phyloP scores from a whole-genome alignment of 2,329 filamentous ascomycete genomes.

The Aspergillus fumigatus region DNA sequence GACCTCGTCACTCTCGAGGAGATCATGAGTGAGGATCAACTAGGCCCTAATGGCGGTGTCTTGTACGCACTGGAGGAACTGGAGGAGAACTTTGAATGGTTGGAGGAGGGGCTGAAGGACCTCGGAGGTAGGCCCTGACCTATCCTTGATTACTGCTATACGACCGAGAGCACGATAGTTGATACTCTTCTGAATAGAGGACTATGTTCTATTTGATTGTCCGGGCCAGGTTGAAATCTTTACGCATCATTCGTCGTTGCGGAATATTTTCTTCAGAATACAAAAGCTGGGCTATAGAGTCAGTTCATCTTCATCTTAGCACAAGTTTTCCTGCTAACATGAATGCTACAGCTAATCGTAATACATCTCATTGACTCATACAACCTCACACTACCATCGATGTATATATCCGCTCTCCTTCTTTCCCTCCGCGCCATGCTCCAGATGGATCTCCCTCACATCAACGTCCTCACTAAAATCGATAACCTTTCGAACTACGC shows the following conservation, averaged over 20 bases:
- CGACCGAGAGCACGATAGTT: conserved; percentile 1
- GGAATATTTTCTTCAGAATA: conserved; percentile 85
- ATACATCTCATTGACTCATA: conserved; percentile 93
- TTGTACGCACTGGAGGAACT: conserved; percentile 93
- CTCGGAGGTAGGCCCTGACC: conserved; percentile 52
- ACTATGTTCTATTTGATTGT: conserved; percentile 94
- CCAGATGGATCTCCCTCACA: conserved; percentile 92
- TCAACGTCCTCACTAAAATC: conserved; percentile 97
- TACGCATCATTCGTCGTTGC: conserved; percentile 85
- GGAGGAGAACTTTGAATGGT: conserved; percentile 89
- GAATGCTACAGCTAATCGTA: conserved; percentile 67
- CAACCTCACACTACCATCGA: conserved; percentile 83
- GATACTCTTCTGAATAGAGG: conserved; percentile 49
- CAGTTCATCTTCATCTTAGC: conserved; percentile 32
- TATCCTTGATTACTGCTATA: not conserved
- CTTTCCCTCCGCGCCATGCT: conserved; percentile 94
- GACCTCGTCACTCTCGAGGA: conserved; percentile 86
- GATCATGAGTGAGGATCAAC: conserved; percentile 84
- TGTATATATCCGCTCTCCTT: conserved; percentile 91
- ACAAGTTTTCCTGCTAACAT: conserved; percentile 3
- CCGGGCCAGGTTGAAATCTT: conserved; percentile 96
- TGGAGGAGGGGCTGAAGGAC: conserved; percentile 73
- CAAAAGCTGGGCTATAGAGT: conserved; percentile 92
- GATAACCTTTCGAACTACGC: conserved; percentile 86
- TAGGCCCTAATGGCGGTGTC: conserved; percentile 89